Evolutionary conservation across 495 filamentous ascomycete species (phyloP), one percentile per base, ranked within the genome.

Genomic region (Trichocladium antarcticum): DNA sequence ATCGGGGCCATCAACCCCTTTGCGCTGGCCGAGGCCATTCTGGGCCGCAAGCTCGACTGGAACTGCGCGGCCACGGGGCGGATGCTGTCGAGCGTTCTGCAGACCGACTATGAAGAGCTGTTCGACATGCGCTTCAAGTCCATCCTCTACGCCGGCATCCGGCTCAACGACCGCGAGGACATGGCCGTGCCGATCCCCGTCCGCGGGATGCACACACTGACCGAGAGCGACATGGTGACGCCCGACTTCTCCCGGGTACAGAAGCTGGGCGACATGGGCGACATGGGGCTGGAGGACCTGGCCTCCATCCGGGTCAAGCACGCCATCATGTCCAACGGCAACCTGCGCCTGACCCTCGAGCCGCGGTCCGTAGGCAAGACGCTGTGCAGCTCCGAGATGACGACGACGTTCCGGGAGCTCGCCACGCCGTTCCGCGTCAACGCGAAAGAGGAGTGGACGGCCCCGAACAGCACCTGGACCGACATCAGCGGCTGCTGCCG

Each of bases 101-200:
- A 69, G 58, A 68, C 63, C 17, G 65, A 69, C 47, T 69, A 69
- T 50, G 65, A 68, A 31, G 66, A 69, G 52, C 61, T 68, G 16
- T 69, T 69, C 41, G 66, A 69, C 58, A 36, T 68, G 53, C 66
- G 62, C 52, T 60, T 64, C 55, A 42, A 60, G 35, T 64, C 64
- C 11, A 53, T 65, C 16, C 55, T 69, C 12, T 67, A 57, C 38
- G 66, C 66, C 7, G 66, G 66, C 22, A 45, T 64, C 5, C 57
- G 60, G 54, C 51, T 69, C 43, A 66, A 63, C 49, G 50, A 59
- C 40, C 27, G 60, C 20, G 52, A 55, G 17, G 54, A 62, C 34
- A 42, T 21, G 50, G 65, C 64, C 29, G 63, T 65, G 57, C 39
- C 53, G 47, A 45, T 68, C 12, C 45, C 49, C 1, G 51, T 56